Evolutionary conservation across 2,329 filamentous ascomycete genomes (phyloP), one percentile per base, ranked within the genome.

Genomic region (Calonectria pseudoturangicola): DNA sequence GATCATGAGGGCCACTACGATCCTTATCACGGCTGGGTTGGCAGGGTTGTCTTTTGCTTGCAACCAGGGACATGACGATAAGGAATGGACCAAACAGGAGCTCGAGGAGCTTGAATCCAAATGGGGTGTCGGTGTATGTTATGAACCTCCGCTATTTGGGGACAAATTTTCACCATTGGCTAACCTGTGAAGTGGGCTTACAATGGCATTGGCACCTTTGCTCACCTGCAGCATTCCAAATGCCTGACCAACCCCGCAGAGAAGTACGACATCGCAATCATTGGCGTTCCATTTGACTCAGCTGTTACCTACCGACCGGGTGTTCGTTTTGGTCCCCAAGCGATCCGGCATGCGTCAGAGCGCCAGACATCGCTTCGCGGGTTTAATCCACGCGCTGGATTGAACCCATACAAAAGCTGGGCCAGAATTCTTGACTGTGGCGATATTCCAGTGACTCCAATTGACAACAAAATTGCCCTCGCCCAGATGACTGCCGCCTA

Each of bases 371-470:
- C 92, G 3, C 94, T 93, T 83, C 91, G 95, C 50, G 93, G 93
- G 80, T 86, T 94, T 89, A 98, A 98, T 84, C 91, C 93, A 2
- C 92, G 95, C 27, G 95, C 95, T 2, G 89, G 89, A 45, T 89
- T 98, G 76, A 98, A 98, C 83, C 95, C 96, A 0, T 98, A 97
- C 85, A 75, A 93, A 81, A 93, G 90, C 79, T 96, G 94, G 90
- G 93, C 95, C 10, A 95, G 90, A 62, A 91, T 98, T 72, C 87
- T 96, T 64, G 96, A 98, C 86, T 98, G 96, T 83, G 96, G 96
- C 58, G 96, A 98, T 82, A 95, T 98, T 69, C 95, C 95, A 33
- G 88, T 97, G 76, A 94, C 93, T 0, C 95, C 95, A 0, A 93
- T 97, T 78, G 95, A 98, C 86, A 98, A 98, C 82, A 91, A 88